These are phyloP conservation scores for Posidonia oceanica DNA, from an alignment of 116 monocot genomes.

Conservation along the genomic window DNA sequence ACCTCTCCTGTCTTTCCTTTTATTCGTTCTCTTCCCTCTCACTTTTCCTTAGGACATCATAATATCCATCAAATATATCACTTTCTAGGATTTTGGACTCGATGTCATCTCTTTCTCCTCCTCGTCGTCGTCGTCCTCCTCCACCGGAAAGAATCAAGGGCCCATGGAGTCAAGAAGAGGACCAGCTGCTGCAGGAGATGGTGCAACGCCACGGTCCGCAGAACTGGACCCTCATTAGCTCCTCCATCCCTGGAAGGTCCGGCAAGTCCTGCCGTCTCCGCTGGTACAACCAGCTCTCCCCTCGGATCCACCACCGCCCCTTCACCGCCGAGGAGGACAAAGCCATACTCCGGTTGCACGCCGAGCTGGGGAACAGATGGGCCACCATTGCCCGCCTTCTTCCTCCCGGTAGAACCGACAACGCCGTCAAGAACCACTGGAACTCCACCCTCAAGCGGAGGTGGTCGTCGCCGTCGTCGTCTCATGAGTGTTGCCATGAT, in stretches of 20 bases:
- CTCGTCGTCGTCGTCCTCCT: too few species aligned
- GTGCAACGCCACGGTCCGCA: conserved; percentile 46
- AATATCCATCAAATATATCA: too few species aligned
- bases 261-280: conserved; percentile 71
- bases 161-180: conserved; percentile 75
- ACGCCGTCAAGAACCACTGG: conserved; percentile 95
- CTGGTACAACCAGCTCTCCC: conserved; percentile 75
- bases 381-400: conserved; percentile 80
- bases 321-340: conserved; percentile 59
- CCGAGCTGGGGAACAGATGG: conserved; percentile 72
- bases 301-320: conserved; percentile 62
- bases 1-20: too few species aligned
- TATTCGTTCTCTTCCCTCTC: too few species aligned
- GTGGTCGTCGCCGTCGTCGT: conserved; percentile 1
- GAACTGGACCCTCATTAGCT: conserved; percentile 67
- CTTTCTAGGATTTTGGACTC: too few species aligned
- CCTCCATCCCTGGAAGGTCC: conserved; percentile 53
- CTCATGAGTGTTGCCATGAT: background rate
- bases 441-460: conserved; percentile 88
- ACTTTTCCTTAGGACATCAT: too few species aligned
- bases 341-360: conserved; percentile 47
- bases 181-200: conserved; percentile 31
- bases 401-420: conserved; percentile 57
- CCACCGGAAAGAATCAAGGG: conserved; percentile 37
- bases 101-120: too few species aligned